Conservation (phyloP, 2,329 filamentous ascomycete genomes). For the Salinomyces thailandicus region DNA sequence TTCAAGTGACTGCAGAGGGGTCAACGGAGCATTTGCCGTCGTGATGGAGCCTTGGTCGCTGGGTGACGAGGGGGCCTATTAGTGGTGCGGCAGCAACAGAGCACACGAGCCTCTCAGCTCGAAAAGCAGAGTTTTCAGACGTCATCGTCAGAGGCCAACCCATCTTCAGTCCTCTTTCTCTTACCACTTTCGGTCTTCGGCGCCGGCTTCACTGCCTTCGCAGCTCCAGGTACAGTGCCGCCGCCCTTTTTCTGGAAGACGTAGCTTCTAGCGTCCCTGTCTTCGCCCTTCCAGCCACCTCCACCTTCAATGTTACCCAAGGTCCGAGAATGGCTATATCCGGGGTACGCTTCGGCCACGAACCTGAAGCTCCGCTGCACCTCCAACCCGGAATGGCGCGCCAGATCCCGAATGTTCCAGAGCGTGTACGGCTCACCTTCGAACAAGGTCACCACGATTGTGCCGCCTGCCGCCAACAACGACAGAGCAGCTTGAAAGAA, state of each 20-base stretch:
- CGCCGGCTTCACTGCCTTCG: background rate
- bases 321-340: slow-evolving; percentile 64
- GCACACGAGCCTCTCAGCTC: too few species aligned
- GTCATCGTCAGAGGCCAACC: slow-evolving; percentile 4
- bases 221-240: background rate
- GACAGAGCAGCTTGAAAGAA: slow-evolving; percentile 51
- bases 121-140: slow-evolving; percentile 2
- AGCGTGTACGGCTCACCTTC: slow-evolving; percentile 89
- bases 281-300: slow-evolving; percentile 40
- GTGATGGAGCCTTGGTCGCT: too few species aligned
- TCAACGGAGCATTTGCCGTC: too few species aligned
- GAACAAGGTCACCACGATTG: slow-evolving; percentile 75
- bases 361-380: slow-evolving; percentile 64
- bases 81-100: too few species aligned
- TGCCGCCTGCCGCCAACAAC: slow-evolving; percentile 46
- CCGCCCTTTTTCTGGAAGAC: slow-evolving; percentile 32
- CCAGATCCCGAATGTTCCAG: slow-evolving; percentile 88
- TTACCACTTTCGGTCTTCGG: background rate
- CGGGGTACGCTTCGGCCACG: slow-evolving; percentile 55
- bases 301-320: slow-evolving; percentile 46
- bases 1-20: background rate
- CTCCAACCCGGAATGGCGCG: slow-evolving; percentile 61
- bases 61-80: too few species aligned
- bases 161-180: slow-evolving; percentile 2
- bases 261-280: slow-evolving; percentile 37